Base-by-base conservation (phyloP, 495 filamentous ascomycete genomes). In the Pseudotulostoma volvatum region DNA sequence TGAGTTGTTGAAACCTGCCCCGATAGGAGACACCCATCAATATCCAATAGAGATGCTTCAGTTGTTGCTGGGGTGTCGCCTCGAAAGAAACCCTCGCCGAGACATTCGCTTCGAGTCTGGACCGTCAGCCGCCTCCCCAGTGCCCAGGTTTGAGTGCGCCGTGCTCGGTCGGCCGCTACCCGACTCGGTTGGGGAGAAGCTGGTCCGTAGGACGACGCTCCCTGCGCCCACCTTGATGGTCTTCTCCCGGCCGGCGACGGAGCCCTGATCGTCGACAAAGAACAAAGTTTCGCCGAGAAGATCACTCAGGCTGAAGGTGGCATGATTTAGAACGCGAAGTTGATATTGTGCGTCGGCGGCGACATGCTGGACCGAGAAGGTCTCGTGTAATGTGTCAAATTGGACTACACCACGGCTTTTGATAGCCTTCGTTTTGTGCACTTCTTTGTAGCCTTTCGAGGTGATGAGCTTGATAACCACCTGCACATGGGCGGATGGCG, bases 281-380 rank as follows among this genome's bases (percentile, higher is more conserved):
- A 93, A 93, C n/a, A 78, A 45, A 0, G 66, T 70, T 47, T 96
- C 86, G 32, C 90, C 90, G 7, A 96, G 65, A 19, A 74, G 66
- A 33, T 79, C 74, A 48, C 93, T 87, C 30, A 70, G 77, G 30
- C 81, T 75, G 48, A 95, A 84, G 3, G 78, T 81, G 44, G 79
- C 71, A 52, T 93, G 81, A 49, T 82, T 76, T 43, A 84, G 81
- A 36, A 86, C 90, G 39, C 77, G 68, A 35, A 99, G 51, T 54
- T 81, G 77, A 64, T 94, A 96, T 53, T 82, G 76, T 31, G 82
- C 71, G 50, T 93, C 90, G 3, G 88, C 76, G 4, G 78, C 74
- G 49, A 82, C 87, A 40, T 61, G 48, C 25, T 68, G 63, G 35
- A 85, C 70, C 41, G 73, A 79, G 66, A 86, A 86, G 15, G 70